Percentiles rank a stretch among this genome's conserved stretches.
Evolutionary conservation across 371 early-diverging fungal genomes (phyloP).

Genomic region (Mucor velutinosus): DNA sequence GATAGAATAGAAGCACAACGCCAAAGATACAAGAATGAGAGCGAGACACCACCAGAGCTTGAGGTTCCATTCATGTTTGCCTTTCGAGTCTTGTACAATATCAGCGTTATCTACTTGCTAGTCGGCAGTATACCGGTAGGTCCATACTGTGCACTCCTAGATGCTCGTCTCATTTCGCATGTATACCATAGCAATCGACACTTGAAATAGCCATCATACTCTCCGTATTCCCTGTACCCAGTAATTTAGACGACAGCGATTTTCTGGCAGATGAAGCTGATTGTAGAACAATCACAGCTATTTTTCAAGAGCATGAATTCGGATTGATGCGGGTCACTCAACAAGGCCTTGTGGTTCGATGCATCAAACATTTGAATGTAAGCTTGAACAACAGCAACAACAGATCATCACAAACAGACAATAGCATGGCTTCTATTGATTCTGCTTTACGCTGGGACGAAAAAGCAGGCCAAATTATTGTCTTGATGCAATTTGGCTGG

Average conservation of each 20-base stretch:
- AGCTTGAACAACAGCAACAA: constrained; percentile 29
- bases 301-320: constrained; percentile 42
- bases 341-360: constrained; percentile 43
- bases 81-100: constrained; percentile 46
- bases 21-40: constrained; percentile 29
- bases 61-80: constrained; percentile 52
- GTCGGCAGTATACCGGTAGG: constrained; percentile 47
- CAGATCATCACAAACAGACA: constrained; percentile 19
- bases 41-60: constrained; percentile 24
- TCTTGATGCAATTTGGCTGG: constrained; percentile 53
- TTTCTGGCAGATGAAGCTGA: constrained; percentile 44
- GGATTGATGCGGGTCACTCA: constrained; percentile 48
- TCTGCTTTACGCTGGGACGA: constrained; percentile 51
- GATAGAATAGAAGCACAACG: constrained; percentile 46
- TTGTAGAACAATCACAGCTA: constrained; percentile 32
- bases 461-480: constrained; percentile 44
- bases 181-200: constrained; percentile 38
- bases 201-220: constrained; percentile 52
- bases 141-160: not conserved
- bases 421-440: constrained; percentile 46
- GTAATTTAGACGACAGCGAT: constrained; percentile 32
- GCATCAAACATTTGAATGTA: constrained; percentile 49
- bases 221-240: constrained; percentile 44
- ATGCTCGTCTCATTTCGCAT: not conserved
- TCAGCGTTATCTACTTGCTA: constrained; percentile 45